phyloP scores from a whole-genome alignment of 176 grass and related monocot species.

The Musa beccarii region DNA sequence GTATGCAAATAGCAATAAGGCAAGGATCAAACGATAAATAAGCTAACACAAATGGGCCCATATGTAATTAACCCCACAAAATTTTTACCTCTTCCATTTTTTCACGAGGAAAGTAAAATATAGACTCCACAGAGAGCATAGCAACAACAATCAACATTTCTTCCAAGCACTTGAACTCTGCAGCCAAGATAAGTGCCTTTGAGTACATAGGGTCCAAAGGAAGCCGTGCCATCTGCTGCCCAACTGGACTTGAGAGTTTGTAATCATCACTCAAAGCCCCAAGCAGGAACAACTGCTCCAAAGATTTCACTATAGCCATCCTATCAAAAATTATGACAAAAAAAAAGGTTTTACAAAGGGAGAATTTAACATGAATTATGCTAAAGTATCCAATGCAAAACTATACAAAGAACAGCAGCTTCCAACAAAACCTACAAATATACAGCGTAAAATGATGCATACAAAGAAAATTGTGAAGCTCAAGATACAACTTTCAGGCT shows the following conservation, averaged over 20 bases:
- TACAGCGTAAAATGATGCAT: not conserved
- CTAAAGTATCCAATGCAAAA: not conserved
- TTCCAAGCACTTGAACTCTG: conserved; percentile 82
- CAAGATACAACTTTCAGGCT: too few species aligned
- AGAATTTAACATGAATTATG: not conserved
- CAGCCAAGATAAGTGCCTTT: conserved; percentile 73
- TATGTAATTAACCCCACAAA: not conserved
- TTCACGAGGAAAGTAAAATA: conserved; percentile 78
- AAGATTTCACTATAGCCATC: conserved; percentile 85
- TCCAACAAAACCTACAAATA: not conserved
- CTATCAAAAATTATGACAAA: conserved; percentile 30
- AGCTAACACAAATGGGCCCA: not conserved
- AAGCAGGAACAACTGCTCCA: conserved; percentile 78
- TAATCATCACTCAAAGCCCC: conserved; percentile 81
- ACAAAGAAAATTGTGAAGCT: too few species aligned
- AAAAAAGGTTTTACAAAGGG: not conserved
- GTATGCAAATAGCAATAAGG: not conserved
- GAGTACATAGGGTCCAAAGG: conserved; percentile 96
- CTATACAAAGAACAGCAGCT: not conserved
- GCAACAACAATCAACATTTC: conserved; percentile 97
- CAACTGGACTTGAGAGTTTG: conserved; percentile 75
- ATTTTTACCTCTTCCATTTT: conserved; percentile 81
- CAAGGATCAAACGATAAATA: not conserved
- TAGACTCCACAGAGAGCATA: conserved; percentile 95
- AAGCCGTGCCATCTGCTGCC: conserved; percentile 75